A percentile compares a stretch with the other conserved stretches of the same genome.
Evolutionary conservation across 345 rosid species (phyloP).

Genomic region (Salix dunnii): DNA sequence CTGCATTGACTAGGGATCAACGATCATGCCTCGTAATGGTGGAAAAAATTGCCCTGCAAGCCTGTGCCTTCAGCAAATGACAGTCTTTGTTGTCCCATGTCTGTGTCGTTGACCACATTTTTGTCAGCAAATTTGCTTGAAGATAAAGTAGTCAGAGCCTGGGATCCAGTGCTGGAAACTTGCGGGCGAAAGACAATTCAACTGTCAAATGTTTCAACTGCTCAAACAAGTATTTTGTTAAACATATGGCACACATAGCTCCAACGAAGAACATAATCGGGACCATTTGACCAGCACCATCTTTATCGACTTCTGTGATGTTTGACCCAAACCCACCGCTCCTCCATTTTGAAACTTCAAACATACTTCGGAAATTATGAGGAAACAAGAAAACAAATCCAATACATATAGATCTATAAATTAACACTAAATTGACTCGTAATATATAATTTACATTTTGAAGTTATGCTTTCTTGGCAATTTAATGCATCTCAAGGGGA

Average conservation of each 20-base stretch:
- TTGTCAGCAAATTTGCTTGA: neutral
- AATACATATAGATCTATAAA: too few species aligned
- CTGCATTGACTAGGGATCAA: neutral
- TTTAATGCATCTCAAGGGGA: too few species aligned
- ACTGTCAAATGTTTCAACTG: neutral
- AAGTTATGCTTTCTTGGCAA: too few species aligned
- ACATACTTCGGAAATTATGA: too few species aligned
- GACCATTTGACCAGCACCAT: neutral
- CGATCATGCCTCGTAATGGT: neutral
- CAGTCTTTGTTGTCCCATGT: neutral
- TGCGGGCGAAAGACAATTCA: neutral
- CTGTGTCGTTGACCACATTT: neutral
- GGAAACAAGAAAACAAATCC: too few species aligned
- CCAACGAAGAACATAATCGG: too few species aligned
- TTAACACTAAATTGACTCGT: too few species aligned
- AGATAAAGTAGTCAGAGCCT: neutral
- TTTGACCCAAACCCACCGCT: slow-evolving; percentile 2
- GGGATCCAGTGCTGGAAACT: neutral
- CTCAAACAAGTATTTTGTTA: neutral
- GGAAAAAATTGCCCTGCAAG: neutral
- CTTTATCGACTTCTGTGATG: neutral
- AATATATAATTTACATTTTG: too few species aligned
- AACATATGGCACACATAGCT: neutral
- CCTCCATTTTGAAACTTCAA: slow-evolving; percentile 9
- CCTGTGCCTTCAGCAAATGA: neutral